Percentiles rank a stretch among this genome's conserved stretches.
Conservation (phyloP, 1,284 basidiomycete species). For the Cryptococcus sp. region DNA sequence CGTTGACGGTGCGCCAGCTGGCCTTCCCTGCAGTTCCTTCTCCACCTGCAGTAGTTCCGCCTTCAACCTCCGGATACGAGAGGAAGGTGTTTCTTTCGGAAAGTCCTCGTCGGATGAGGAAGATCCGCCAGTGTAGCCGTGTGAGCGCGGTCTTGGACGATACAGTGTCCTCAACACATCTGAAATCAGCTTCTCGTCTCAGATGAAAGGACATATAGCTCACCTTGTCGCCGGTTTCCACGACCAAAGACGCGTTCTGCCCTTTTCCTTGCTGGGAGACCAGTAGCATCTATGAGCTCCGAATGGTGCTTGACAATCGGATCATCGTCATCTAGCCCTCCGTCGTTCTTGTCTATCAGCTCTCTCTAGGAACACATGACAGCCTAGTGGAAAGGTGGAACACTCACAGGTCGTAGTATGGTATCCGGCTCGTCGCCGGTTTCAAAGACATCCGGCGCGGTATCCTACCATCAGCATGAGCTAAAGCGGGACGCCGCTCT, state of each 20-base stretch:
- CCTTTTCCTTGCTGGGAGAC: slow-evolving; percentile 20
- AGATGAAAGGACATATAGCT: not conserved
- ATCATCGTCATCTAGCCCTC: slow-evolving; percentile 17
- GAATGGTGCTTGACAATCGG: slow-evolving; percentile 8
- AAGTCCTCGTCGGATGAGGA: slow-evolving; percentile 2
- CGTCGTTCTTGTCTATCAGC: slow-evolving; percentile 15
- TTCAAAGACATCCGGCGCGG: slow-evolving; percentile 85
- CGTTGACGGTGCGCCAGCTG: not conserved
- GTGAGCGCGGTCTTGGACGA: slow-evolving; percentile 10
- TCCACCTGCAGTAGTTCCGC: slow-evolving; percentile 50
- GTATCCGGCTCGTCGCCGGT: slow-evolving; percentile 61
- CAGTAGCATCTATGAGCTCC: slow-evolving; percentile 23
- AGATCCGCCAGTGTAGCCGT: slow-evolving; percentile 7
- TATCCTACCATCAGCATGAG: slow-evolving; percentile 57
- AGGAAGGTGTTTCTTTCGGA: slow-evolving; percentile 42
- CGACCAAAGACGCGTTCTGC: slow-evolving; percentile 27
- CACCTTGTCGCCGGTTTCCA: slow-evolving; percentile 11
- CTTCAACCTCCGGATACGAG: slow-evolving; percentile 46
- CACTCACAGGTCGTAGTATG: slow-evolving; percentile 25
- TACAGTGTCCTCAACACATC: slow-evolving; percentile 18
- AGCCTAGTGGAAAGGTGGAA: no score
- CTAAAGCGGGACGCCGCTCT: no score
- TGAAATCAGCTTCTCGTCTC: not conserved
- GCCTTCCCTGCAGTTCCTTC: not conserved
- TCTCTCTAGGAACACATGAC: not conserved